Evolutionary conservation across 2,329 filamentous ascomycete species (phyloP), one percentile per base, ranked within the genome.

Genomic region (Aureobasidium uvarum): DNA sequence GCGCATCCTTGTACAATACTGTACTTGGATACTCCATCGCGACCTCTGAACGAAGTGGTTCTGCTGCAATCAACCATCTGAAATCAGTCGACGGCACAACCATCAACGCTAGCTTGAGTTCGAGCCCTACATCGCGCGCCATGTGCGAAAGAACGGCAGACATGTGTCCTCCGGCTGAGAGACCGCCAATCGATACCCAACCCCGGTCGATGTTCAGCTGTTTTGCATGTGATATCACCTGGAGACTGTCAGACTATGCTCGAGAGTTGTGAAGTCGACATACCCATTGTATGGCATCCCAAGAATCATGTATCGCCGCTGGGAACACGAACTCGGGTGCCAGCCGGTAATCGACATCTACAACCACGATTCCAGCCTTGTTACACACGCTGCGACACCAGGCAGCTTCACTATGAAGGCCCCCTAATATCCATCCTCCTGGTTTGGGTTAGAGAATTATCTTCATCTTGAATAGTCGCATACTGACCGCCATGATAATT

Each of bases 261-360:
- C 3, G 16, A 13, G 8, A 16, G 8, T 48, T 14, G 3, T 78
- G 74, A 0, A 84, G 83, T 69, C 80, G 75, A 43, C 84, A 80
- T n/a, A 77, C 76, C 80, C 80, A 82, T 67, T 75, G 72, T 0
- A 80, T 72, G 1, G 76, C 77, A 67, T 83, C 81, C 67, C 77
- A 81, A 62, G 76, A 77, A 69, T 85, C 83, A 62, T 83, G 73
- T 1, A 84, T 73, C 3, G 78, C 78, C 1, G 72, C 74, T 0
- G 83, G 83, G 65, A 84, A 85, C 28, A 75, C 73, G 68, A 83
- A 74, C 66, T 83, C 82, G 0, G 83, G 83, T 8, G 81, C 82
- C 38, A 83, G 77, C 1, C 83, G 75, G 68, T 85, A 84, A 20
- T 82, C 81, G 5, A 84, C 76, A 65, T 81, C 81, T 8, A 84